Base-by-base conservation (phyloP, 2,329 filamentous ascomycete species). In the Coniochaeta pulveracea region DNA sequence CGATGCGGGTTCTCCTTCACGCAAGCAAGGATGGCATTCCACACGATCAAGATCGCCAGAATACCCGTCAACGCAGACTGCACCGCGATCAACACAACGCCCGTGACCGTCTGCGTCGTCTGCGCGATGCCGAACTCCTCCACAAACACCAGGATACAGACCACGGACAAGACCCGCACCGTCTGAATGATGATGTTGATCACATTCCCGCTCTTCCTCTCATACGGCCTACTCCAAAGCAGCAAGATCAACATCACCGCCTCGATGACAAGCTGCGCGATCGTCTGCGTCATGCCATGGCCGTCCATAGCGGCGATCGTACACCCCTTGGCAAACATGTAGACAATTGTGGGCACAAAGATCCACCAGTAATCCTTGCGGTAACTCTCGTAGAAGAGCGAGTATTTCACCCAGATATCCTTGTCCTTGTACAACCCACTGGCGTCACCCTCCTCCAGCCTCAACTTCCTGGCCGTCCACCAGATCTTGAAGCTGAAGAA, bases 301-400 rank as follows among this genome's bases (percentile, higher is more conserved):
- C 86, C 86, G 49, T 95, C 81, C 26, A 75, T 85, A 19, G 76
- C 83, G 10, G 89, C 89, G 43, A 96, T 78, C 37, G 89, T 76
- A 40, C 77, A 80, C 35, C 89, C 88, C 61, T 91, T 91, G 51
- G 76, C 79, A 50, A 95, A 86, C 65, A 88, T 82, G 65, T 96
- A 96, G 42, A 86, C 40, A 49, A 96, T 94, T 40, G 72, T 66
- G 1, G 91, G 91, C 10, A 96, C 70, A 52, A 98, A 96, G 16
- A 95, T 60, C 89, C 89, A 96, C 91, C 91, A 98, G 64, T 89
- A 94, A 46, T 79, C 76, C 57, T 83, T 85, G 63, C 85, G 86
- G 68, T 94, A 96, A 46, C 80, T 80, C 49, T 96, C 91, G 64
- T 98, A 98, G 62, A 98, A 96, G 40, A 95, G 69, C 48, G 84